These are phyloP conservation scores for Thraustochytrium sp. DNA, from an alignment of 352 stramenopile genomes.

Conservation along the genomic window DNA sequence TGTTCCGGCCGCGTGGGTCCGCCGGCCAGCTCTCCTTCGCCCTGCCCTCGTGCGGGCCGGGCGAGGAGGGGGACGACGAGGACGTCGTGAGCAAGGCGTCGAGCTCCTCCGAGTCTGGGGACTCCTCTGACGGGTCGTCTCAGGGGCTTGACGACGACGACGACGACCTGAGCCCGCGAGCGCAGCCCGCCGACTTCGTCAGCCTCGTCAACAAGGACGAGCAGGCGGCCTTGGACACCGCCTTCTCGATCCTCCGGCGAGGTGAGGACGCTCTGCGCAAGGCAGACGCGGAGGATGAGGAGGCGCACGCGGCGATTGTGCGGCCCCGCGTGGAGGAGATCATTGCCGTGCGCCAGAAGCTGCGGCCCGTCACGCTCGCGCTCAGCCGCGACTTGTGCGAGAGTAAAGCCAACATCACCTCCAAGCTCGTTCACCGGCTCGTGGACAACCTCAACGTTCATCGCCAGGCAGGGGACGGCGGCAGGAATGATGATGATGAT, in stretches of 20 bases:
- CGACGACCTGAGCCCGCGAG: neutral
- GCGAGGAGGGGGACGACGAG: neutral
- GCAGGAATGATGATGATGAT: too few relatives aligned
- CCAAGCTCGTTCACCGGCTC: neutral
- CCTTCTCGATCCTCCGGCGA: neutral
- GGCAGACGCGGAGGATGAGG: neutral
- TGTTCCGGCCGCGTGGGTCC: too few relatives aligned
- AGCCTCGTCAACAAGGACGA: neutral
- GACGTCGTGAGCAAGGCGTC: neutral
- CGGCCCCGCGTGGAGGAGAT: neutral
- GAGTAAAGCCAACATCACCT: slow-evolving; percentile 3
- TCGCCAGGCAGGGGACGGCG: too few relatives aligned
- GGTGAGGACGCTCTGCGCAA: neutral
- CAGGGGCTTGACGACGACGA: neutral
- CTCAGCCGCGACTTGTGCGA: neutral
- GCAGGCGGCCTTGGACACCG: neutral
- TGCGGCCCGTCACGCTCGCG: neutral
- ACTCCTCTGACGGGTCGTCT: neutral
- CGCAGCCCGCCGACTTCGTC: neutral
- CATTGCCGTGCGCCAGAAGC: neutral
- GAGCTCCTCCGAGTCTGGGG: neutral
- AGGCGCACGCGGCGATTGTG: neutral
- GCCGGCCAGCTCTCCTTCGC: neutral
- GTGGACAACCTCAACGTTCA: neutral
- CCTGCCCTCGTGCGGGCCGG: neutral